Evolutionary conservation across 1,284 basidiomycete genomes (phyloP).

Genomic region (Ustilago sp.): DNA sequence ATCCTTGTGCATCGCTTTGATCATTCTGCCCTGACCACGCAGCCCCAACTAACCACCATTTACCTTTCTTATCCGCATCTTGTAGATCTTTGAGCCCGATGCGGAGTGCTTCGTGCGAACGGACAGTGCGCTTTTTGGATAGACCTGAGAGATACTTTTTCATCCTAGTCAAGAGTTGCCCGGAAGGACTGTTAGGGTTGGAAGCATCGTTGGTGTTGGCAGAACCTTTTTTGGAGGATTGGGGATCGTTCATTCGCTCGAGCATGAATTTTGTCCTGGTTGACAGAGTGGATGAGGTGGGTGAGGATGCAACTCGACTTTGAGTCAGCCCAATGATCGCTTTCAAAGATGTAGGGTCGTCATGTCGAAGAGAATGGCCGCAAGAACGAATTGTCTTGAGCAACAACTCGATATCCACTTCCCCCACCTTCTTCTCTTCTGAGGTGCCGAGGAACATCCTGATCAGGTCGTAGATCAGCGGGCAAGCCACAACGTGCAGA

Average conservation of each 20-base stretch:
- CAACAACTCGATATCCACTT: constrained; percentile 78
- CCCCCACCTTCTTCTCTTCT: constrained; percentile 4
- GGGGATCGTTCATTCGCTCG: constrained; percentile 59
- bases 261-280: constrained; percentile 67
- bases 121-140: constrained; percentile 56
- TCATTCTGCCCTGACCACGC: constrained; percentile 95
- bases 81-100: constrained; percentile 80
- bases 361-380: constrained; percentile 60
- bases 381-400: constrained; percentile 80
- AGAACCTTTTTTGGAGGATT: constrained; percentile 25
- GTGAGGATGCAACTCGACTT: constrained; percentile 35
- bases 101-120: constrained; percentile 55
- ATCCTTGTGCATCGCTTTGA: constrained; percentile 73
- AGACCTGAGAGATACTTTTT: constrained; percentile 60
- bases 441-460: constrained; percentile 77
- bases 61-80: constrained; percentile 85
- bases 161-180: constrained; percentile 49
- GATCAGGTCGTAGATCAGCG: constrained; percentile 90
- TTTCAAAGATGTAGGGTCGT: constrained; percentile 61
- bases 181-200: constrained; percentile 26
- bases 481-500: constrained; percentile 88
- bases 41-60: constrained; percentile 99
- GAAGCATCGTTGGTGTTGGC: constrained; percentile 13
- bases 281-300: constrained; percentile 24
- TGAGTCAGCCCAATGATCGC: constrained; percentile 61